A percentile compares a stretch with the other conserved stretches of the same genome.
Conservation (phyloP, 2,329 filamentous ascomycete genomes). For the Zasmidium angulare region DNA sequence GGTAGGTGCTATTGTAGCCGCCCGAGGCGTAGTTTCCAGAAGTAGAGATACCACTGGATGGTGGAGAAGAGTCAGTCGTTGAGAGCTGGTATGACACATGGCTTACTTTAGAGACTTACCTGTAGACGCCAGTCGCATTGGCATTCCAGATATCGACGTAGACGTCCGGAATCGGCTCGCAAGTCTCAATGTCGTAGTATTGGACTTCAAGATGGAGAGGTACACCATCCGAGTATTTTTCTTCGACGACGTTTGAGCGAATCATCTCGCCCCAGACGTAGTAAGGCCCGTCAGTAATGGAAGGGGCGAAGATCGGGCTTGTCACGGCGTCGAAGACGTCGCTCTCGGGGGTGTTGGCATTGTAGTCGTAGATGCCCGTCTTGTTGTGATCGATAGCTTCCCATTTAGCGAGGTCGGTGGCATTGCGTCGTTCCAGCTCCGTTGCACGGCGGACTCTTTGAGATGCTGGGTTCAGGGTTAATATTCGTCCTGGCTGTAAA, state of each 20-base stretch:
- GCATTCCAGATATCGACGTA: constrained; percentile 49
- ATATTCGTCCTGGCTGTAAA: no score
- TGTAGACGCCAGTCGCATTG: constrained; percentile 43
- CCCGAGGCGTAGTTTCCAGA: constrained; percentile 31
- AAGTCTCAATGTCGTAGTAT: constrained; percentile 46
- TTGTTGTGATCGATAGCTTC: constrained; percentile 34
- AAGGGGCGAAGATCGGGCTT: constrained; percentile 29
- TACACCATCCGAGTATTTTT: constrained; percentile 42
- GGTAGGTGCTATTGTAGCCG: constrained; percentile 39
- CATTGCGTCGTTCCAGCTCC: constrained; percentile 17
- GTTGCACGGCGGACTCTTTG: constrained; percentile 15
- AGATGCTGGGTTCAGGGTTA: no score
- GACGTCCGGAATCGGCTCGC: constrained; percentile 43
- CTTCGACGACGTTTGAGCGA: constrained; percentile 44
- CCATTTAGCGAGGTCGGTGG: constrained; percentile 30
- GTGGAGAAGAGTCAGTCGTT: constrained; percentile 25
- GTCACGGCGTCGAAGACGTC: constrained; percentile 29
- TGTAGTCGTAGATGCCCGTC: constrained; percentile 28
- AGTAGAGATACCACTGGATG: constrained; percentile 41
- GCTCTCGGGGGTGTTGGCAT: constrained; percentile 15
- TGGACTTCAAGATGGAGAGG: constrained; percentile 45
- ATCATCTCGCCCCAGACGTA: constrained; percentile 40
- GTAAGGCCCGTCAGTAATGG: constrained; percentile 30
- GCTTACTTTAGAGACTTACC: not conserved
- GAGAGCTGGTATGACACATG: not conserved